Evolutionary conservation across 1,139 yeast genomes (phyloP), one percentile per base, ranked within the genome.

Genomic region (Suhomyces yuchorum): DNA sequence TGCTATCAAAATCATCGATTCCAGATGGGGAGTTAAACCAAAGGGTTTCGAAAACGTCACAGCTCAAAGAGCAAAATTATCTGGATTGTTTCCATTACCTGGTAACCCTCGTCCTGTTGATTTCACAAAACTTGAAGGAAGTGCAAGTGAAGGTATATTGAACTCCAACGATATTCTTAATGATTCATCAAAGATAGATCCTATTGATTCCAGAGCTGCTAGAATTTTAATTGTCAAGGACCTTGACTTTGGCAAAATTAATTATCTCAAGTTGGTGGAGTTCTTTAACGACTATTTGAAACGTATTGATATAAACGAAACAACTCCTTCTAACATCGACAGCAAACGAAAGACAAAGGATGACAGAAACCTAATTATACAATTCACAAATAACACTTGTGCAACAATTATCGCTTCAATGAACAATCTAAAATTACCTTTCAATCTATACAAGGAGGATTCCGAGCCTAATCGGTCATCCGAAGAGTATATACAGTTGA

Each of bases 1-100:
- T 7, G 65, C 66, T 23, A 57, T 73, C 19, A 71, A 82, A 36
- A 66, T 70, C 7, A 60, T 73, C 8, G 80, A 77, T 35, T 75
- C 87, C 0, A 68, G 77, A 46, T 91, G 97, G 97, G 96, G 91
- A 43, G 71, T 80, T 14, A 77, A 78, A 30, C 92, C 96, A 0
- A 70, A 75, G 41, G 96, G 92, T 0, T 88, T 87, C 63, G 96
- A 89, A 59, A 77, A 79, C 11, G 84, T 88, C 3, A 79, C 89
- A 1, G 87, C 95, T 0, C 90, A 84, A 55, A 75, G 87, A 55
- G 96, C 96, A 4, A 91, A 91, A 59, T 71, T 87, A 18, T 82
- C 92, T 0, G 97, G 97, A 0, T 66, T 87, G 3, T 91, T 89
- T 57, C 90, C 93, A 0, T 70, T 82, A 22, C 95, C 95, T 1